A percentile compares a stretch with the other conserved stretches of the same genome.
Conservation (phyloP, 1,284 basidiomycete genomes). For the Cystobasidium pallidum region DNA sequence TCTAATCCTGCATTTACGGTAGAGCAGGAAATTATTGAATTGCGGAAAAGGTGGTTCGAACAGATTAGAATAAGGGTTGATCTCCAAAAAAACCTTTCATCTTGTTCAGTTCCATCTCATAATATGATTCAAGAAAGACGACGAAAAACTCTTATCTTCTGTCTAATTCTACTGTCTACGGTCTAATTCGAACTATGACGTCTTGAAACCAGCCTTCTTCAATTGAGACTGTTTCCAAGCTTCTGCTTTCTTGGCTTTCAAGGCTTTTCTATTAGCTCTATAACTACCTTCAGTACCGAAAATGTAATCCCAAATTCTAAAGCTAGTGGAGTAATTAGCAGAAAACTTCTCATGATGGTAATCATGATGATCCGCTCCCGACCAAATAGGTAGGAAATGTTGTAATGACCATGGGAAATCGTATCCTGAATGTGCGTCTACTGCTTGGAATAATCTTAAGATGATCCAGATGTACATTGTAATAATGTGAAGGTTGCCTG, state of each 20-base stretch:
- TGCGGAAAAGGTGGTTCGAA: no score
- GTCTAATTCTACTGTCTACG: not conserved
- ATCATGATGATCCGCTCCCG: slow-evolving; percentile 90
- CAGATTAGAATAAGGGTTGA: no score
- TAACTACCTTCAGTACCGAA: slow-evolving; percentile 54
- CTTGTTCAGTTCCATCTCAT: no score
- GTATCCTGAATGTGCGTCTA: slow-evolving; percentile 81
- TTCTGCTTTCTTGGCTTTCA: slow-evolving; percentile 12
- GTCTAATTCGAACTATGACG: not conserved
- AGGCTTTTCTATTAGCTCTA: slow-evolving; percentile 40
- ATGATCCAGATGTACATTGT: slow-evolving; percentile 87
- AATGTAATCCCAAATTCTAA: slow-evolving; percentile 50
- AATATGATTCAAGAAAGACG: no score
- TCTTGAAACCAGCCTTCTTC: slow-evolving; percentile 34
- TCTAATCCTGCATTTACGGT: no score
- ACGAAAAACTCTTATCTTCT: no score
- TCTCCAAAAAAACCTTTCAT: no score
- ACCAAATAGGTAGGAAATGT: slow-evolving; percentile 95
- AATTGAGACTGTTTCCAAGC: slow-evolving; percentile 17
- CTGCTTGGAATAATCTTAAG: slow-evolving; percentile 92
- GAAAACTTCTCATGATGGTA: slow-evolving; percentile 51
- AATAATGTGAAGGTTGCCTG: slow-evolving; percentile 77
- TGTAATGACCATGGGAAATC: slow-evolving; percentile 98
- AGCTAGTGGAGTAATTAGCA: slow-evolving; percentile 53
- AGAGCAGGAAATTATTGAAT: no score